These are phyloP conservation scores for Nemania serpens DNA, from an alignment of 2,329 filamentous ascomycete genomes.

Conservation along the genomic window DNA sequence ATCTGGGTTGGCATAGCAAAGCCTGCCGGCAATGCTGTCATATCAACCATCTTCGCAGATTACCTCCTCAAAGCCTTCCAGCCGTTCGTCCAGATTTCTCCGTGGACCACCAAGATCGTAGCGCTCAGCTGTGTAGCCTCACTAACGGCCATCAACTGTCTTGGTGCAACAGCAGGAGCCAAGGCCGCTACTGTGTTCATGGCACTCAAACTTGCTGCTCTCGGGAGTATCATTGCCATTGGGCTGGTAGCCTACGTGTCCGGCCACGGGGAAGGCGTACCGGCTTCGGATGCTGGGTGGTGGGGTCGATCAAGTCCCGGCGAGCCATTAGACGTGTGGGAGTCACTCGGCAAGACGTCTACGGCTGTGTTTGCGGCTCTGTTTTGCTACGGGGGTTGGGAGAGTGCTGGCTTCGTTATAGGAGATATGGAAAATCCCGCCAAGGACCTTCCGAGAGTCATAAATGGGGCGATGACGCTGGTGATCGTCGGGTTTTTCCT, in stretches of 20 bases:
- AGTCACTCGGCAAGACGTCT: constrained; percentile 46
- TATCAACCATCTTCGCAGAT: constrained; percentile 51
- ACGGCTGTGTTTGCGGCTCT: constrained; percentile 49
- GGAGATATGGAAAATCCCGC: constrained; percentile 38
- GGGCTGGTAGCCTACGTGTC: constrained; percentile 35
- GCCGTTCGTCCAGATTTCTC: constrained; percentile 31
- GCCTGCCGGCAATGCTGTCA: constrained; percentile 50
- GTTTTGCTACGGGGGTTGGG: constrained; percentile 52
- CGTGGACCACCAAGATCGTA: constrained; percentile 44
- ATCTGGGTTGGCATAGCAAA: constrained; percentile 50
- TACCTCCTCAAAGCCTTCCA: constrained; percentile 43
- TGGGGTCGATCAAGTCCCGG: constrained; percentile 26
- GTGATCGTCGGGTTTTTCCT: constrained; percentile 49
- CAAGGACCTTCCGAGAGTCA: constrained; percentile 44
- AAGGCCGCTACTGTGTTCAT: constrained; percentile 49
- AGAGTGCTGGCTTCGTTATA: constrained; percentile 45
- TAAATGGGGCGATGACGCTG: constrained; percentile 48
- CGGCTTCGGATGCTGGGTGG: constrained; percentile 44
- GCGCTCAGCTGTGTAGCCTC: constrained; percentile 44
- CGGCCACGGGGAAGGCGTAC: constrained; percentile 44
- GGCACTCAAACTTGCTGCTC: constrained; percentile 39
- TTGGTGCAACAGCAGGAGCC: constrained; percentile 47
- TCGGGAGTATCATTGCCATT: constrained; percentile 34
- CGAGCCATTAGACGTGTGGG: constrained; percentile 41
- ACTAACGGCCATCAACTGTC: constrained; percentile 49